Base-by-base conservation (phyloP, 148 eudicot species). In the Diospyros lotus region DNA sequence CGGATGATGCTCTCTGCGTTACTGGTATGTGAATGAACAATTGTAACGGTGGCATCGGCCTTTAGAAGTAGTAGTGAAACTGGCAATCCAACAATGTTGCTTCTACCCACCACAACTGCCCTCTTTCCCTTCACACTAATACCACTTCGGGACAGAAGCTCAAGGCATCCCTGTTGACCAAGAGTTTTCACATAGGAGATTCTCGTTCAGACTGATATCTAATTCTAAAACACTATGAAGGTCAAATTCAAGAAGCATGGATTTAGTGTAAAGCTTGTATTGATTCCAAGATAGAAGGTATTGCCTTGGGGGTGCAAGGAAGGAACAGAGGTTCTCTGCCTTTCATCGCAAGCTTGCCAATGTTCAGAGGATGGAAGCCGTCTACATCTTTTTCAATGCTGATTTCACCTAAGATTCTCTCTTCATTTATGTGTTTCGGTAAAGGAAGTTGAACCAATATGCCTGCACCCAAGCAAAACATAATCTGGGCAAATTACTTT, bases 311-410 rank as follows among this genome's bases (percentile, higher is more conserved):
- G 50, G 98, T 96, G 87, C 99, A 96, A 50, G 99, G 98, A 80
- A 84, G 81, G 76, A 93, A 93, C 48, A 96, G 84, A 73, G 99
- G 99, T n/a, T 89, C 90, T 86, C 99, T 88, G 84, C 98, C 97
- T 91, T 95, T 96, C 99, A 96, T 96, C 63, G 99, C 99, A 73
- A 96, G 92, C 77, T 93, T 96, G 72, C 99, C 99, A 66, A 96
- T 93, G 87, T 96, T 96, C 74, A 96, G 82, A 72, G 99, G 99
- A 83, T 96, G 99, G 86, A 96, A 96, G 14, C 99, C 99, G 84
- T 96, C 99, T 1, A 96, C 99, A 86, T 96, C 99, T 85, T 96
- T 96, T 72, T 96, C 94, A 41, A 96, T 77, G 80, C 86, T 82
- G 73, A 96, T 96, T 86, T 88, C 96, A 77, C 79, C 78, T 60